Percentiles rank a stretch among this genome's conserved stretches.
phyloP scores from a whole-genome alignment of 768 basidiomycete species.

The Leccinum barrowsii region DNA sequence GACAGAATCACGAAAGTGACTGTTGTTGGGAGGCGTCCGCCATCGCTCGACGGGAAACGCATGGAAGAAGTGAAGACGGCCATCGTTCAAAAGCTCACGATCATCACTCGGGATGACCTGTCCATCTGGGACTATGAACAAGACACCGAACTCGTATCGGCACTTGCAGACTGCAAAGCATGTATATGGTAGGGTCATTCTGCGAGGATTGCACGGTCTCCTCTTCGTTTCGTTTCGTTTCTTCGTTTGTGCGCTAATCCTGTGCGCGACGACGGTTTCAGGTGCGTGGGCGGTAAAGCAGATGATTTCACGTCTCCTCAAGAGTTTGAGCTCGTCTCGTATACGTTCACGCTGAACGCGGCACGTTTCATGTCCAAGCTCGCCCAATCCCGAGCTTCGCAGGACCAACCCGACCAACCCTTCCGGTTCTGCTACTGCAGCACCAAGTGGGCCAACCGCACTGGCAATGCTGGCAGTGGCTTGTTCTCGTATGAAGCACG shows the following conservation, averaged over 20 bases:
- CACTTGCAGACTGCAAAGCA: conserved; percentile 20
- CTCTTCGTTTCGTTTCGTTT: neutral
- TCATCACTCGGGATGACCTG: conserved; percentile 24
- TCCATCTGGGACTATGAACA: conserved; percentile 27
- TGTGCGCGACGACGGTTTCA: neutral
- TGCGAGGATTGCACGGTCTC: neutral
- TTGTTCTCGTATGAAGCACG: conserved; percentile 17
- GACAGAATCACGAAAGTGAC: conserved; percentile 25
- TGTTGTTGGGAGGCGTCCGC: conserved; percentile 20
- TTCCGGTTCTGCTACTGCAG: conserved; percentile 30
- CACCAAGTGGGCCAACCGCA: conserved; percentile 20
- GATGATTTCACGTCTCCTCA: conserved; percentile 20
- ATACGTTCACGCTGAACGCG: conserved; percentile 24
- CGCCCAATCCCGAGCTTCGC: conserved; percentile 3
- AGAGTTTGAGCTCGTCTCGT: conserved; percentile 26
- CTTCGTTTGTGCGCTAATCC: conserved; percentile 2
- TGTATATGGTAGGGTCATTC: conserved; percentile 21
- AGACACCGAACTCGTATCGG: conserved; percentile 22
- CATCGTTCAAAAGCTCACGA: conserved; percentile 20
- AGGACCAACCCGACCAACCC: conserved; percentile 1
- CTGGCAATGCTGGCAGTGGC: conserved; percentile 8
- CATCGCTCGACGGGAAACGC: conserved; percentile 19
- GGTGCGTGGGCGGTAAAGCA: conserved; percentile 26
- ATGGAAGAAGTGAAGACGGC: conserved; percentile 11
- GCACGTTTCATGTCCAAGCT: conserved; percentile 21